phyloP scores from a whole-genome alignment of 169 alveolate species.

The Plasmodium gonderi region DNA sequence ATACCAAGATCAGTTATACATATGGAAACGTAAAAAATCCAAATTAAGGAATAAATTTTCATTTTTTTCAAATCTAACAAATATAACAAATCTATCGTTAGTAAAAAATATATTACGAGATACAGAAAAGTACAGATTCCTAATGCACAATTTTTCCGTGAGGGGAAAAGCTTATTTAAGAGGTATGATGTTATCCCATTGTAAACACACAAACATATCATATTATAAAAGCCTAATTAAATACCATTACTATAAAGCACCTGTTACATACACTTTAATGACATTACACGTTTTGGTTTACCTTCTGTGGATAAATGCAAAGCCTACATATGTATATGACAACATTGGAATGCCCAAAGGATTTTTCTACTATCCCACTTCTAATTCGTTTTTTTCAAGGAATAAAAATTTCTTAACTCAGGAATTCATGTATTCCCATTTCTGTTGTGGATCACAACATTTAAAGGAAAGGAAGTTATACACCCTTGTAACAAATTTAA shows the following conservation, averaged over 20 bases:
- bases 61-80: neutral
- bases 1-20: neutral
- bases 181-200: neutral
- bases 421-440: slow-evolving; percentile 39
- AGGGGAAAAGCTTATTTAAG: neutral
- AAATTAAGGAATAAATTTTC: neutral
- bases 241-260: slow-evolving; percentile 7
- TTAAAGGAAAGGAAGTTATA: slow-evolving; percentile 35
- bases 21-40: neutral
- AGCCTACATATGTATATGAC: slow-evolving; percentile 3
- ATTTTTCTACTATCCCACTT: neutral
- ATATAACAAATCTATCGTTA: neutral
- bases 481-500: slow-evolving; percentile 28
- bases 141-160: neutral
- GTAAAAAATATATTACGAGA: neutral
- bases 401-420: neutral
- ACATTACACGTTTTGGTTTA: slow-evolving; percentile 25
- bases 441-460: slow-evolving; percentile 31
- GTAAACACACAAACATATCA: neutral
- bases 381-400: neutral
- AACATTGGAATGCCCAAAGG: neutral
- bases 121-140: neutral
- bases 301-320: slow-evolving; percentile 29
- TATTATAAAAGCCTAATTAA: slow-evolving; percentile 13
- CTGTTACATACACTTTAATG: slow-evolving; percentile 38